Conservation (phyloP, 2,329 filamentous ascomycete genomes). For the Bretziella fagacearum region DNA sequence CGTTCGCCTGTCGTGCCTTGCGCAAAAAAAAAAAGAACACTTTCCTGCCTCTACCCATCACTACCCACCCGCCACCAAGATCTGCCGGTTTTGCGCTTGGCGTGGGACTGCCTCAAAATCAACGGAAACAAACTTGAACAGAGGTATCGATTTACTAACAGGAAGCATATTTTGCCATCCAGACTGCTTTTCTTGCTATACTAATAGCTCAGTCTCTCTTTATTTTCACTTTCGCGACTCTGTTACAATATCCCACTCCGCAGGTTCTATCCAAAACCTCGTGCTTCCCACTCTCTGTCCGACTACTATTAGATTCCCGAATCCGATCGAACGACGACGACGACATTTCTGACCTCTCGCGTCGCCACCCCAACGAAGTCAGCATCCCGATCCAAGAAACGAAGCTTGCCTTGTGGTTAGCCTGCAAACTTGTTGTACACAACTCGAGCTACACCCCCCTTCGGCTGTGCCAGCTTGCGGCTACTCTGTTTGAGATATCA, state of each 20-base stretch:
- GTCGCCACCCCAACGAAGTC: background rate
- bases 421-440: background rate
- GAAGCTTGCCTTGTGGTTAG: background rate
- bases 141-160: background rate
- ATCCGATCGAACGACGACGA: background rate
- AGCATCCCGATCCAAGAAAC: background rate
- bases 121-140: background rate
- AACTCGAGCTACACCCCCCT: background rate
- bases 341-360: background rate
- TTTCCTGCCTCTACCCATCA: background rate
- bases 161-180: too few relatives aligned
- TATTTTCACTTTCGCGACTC: background rate
- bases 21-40: background rate
- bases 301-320: background rate
- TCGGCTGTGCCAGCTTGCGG: background rate
- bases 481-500: background rate
- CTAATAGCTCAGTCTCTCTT: background rate
- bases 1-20: background rate
- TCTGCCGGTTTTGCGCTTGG: background rate
- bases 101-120: background rate
- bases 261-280: too few relatives aligned
- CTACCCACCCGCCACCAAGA: background rate
- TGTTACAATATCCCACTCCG: background rate
- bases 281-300: background rate
- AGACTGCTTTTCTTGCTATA: too few relatives aligned